Evolutionary conservation across 1,139 yeast species (phyloP).

Genomic region (Lodderomyces metapsilosis): DNA sequence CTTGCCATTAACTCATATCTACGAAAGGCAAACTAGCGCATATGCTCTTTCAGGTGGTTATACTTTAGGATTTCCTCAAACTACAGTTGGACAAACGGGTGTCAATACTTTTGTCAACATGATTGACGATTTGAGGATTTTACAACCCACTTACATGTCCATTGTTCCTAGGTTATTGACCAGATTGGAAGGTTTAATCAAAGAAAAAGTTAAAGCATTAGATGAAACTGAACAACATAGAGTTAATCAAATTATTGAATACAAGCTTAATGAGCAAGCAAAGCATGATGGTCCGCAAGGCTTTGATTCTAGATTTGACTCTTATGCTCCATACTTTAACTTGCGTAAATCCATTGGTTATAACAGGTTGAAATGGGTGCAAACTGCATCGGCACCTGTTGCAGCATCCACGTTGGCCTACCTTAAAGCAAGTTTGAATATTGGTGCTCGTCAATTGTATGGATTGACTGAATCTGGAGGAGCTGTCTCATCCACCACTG

Average conservation of each 20-base stretch:
- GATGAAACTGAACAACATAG: constrained; percentile 17
- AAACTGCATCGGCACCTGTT: constrained; percentile 39
- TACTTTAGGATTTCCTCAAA: constrained; percentile 42
- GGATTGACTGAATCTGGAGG: constrained; percentile 41
- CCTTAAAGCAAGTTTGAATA: constrained; percentile 32
- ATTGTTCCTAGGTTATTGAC: constrained; percentile 35
- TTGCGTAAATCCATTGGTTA: constrained; percentile 31
- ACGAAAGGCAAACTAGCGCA: constrained; percentile 33
- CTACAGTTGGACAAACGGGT: constrained; percentile 17
- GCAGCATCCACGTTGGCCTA: constrained; percentile 30
- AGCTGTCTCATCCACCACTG: constrained; percentile 25
- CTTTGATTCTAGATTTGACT: constrained; percentile 22
- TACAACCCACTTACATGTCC: constrained; percentile 33
- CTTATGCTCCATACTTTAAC: constrained; percentile 22
- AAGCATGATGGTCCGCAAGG: constrained; percentile 27
- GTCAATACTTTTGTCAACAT: constrained; percentile 17
- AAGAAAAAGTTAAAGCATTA: constrained; percentile 26
- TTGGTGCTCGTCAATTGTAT: constrained; percentile 35
- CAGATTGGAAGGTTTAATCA: constrained; percentile 39
- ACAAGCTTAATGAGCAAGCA: constrained; percentile 26
- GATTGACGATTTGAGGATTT: constrained; percentile 28
- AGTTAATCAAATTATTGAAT: constrained; percentile 20
- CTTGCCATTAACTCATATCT: constrained; percentile 39
- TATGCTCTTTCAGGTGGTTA: constrained; percentile 35
- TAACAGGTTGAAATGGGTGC: constrained; percentile 23